A percentile compares a stretch with the other conserved stretches of the same genome.
Conservation (phyloP, 2,329 filamentous ascomycete genomes). For the Colletotrichum sublineola region DNA sequence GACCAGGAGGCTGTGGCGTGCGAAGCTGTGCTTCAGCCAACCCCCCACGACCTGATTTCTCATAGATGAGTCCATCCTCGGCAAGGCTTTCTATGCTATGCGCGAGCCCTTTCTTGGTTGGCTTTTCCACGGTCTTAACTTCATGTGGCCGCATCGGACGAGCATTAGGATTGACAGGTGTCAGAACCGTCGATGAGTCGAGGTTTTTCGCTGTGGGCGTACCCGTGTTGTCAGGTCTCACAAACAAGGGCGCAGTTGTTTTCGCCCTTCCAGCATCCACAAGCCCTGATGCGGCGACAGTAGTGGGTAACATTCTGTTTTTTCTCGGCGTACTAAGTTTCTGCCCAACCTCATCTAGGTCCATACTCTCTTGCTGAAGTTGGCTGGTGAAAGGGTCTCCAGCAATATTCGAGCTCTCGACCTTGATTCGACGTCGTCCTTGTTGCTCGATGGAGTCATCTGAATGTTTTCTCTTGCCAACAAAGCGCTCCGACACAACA, state of each 20-base stretch:
- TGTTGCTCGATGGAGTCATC: constrained; percentile 43
- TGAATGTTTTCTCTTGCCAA: constrained; percentile 61
- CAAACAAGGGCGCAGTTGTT: constrained; percentile 14
- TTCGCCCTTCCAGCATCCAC: constrained; percentile 13
- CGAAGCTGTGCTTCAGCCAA: constrained; percentile 37
- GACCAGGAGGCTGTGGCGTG: constrained; percentile 45
- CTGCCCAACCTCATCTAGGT: constrained; percentile 66
- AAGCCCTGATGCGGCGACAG: neutral
- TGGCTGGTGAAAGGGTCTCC: constrained; percentile 46
- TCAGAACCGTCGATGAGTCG: constrained; percentile 50
- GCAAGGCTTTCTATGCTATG: constrained; percentile 59
- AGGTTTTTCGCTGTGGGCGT: constrained; percentile 44
- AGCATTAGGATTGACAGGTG: constrained; percentile 54
- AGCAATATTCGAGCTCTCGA: constrained; percentile 54
- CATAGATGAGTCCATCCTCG: constrained; percentile 61
- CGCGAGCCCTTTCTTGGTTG: constrained; percentile 47
- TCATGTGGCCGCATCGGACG: constrained; percentile 45
- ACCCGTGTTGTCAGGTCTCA: constrained; percentile 29
- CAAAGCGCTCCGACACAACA: constrained; percentile 62
- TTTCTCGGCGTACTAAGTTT: constrained; percentile 60
- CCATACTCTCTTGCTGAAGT: constrained; percentile 66
- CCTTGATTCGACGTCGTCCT: constrained; percentile 56
- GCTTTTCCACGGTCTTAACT: constrained; percentile 43
- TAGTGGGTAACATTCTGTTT: constrained; percentile 15
- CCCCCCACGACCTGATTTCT: constrained; percentile 32